Evolutionary conservation across 139 green algal genomes (phyloP), one percentile per base, ranked within the genome.

Genomic region (Tetraselmis striata): DNA sequence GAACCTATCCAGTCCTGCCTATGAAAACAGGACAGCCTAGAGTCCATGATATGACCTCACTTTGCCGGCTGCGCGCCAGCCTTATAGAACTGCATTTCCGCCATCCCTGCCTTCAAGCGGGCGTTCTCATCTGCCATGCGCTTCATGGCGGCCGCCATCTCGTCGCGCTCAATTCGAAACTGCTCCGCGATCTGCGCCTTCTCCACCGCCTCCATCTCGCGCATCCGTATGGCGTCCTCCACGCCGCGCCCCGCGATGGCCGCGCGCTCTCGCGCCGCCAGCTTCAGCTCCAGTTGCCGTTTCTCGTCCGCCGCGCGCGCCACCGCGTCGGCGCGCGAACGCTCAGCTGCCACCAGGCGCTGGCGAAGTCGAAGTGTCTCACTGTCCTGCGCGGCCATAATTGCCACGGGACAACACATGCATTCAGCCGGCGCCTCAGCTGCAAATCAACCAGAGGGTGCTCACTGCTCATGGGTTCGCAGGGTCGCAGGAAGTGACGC

Each of bases 271-370:
- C 45, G 45, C 45, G 45, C 45, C 45, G 45, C 45, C 30, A 85
- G 59, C 31, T 82, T 45, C 28, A 82, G 26, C 28, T 85, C 76
- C 30, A 85, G 25, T 0, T 59, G 67, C 28, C 76, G 29, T 2
- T 82, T 81, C 77, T 79, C 82, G 5, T 79, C 77, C 59, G 82
- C 45, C 29, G 59, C 77, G 18, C 79, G 28, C 29, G 82, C 82
- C 29, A 85, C n/a, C 1, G 25, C 59, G 28, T 85, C 77, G 23
- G 76, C 78, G 5, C 77, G 67, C 5, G 79, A 32, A 28, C 82
- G 79, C 59, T 85, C 82, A 2, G 28, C 74, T 27, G 77, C 77
- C 77, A 85, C 82, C 58, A 85, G 58, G 23, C 82, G 78, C 29
- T 82, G 45, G 11, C 45, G 74, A n/a, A 77, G n/a, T 18, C 25